These are phyloP conservation scores for Nigrospora oryzae DNA, from an alignment of 2,329 filamentous ascomycete species.

Conservation along the genomic window DNA sequence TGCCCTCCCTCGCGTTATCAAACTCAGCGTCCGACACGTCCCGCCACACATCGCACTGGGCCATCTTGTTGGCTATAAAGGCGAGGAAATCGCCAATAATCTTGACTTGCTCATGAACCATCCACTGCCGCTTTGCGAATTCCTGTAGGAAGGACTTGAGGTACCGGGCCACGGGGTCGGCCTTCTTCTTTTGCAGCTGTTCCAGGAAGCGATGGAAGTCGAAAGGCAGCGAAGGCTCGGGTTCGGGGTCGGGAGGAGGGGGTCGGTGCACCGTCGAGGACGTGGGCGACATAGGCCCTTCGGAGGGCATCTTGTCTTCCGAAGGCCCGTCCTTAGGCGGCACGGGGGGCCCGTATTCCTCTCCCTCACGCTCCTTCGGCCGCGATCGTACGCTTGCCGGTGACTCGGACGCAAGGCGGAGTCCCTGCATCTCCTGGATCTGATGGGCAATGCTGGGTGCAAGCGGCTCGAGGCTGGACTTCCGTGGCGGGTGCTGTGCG, in stretches of 20 bases:
- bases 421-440: conserved; percentile 36
- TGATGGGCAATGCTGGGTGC: conserved; percentile 41
- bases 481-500: conserved; percentile 67
- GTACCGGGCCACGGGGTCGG: conserved; percentile 95
- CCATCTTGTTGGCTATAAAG: conserved; percentile 99
- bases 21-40: conserved; percentile 95
- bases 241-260: conserved; percentile 64
- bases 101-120: conserved; percentile 99
- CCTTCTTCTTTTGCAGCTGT: conserved; percentile 89
- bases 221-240: conserved; percentile 81
- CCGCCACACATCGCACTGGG: conserved; percentile 90
- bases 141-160: conserved; percentile 89
- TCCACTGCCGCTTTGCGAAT: conserved; percentile 97
- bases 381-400: conserved; percentile 26
- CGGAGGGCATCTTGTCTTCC: conserved; percentile 25
- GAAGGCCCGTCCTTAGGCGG: conserved; percentile 51
- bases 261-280: conserved; percentile 47
- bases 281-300: conserved; percentile 36
- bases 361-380: conserved; percentile 22
- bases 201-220: conserved; percentile 97
- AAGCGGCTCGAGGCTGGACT: conserved; percentile 75
- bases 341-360: conserved; percentile 47
- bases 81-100: conserved; percentile 94
- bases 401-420: conserved; percentile 30
- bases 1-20: conserved; percentile 94